These are phyloP conservation scores for Cladorrhinum sp. DNA, from an alignment of 2,329 filamentous ascomycete genomes.

Conservation along the genomic window DNA sequence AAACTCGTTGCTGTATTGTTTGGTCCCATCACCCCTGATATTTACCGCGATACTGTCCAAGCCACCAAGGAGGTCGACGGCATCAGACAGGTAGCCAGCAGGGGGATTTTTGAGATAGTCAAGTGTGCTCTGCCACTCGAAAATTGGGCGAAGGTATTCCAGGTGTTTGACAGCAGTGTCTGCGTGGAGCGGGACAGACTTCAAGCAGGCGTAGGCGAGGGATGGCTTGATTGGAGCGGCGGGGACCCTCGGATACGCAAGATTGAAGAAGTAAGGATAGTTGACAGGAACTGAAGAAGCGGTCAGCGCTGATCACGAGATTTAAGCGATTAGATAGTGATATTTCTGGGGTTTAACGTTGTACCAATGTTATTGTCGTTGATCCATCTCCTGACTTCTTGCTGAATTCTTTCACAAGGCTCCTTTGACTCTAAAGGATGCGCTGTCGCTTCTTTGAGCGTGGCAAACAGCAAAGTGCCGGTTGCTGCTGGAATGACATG, in stretches of 20 bases:
- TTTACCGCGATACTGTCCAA: slow-evolving; percentile 17
- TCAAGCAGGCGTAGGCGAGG: slow-evolving; percentile 17
- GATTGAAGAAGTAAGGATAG: not conserved
- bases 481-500: not conserved
- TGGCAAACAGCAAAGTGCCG: not conserved
- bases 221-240: slow-evolving; percentile 16
- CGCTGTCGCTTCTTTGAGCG: not conserved
- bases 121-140: slow-evolving; percentile 21
- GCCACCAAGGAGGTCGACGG: slow-evolving; percentile 14
- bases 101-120: slow-evolving; percentile 18
- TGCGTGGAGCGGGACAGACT: slow-evolving; percentile 16
- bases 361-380: slow-evolving; percentile 1
- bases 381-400: not conserved
- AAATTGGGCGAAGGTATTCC: slow-evolving; percentile 9
- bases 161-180: slow-evolving; percentile 11
- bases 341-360: too few species aligned
- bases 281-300: slow-evolving; percentile 1
- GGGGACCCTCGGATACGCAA: slow-evolving; percentile 1
- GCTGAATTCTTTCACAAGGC: not conserved
- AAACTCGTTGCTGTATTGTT: slow-evolving; percentile 15
- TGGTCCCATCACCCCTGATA: not conserved
- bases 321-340: not conserved
- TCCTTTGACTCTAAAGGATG: not conserved
- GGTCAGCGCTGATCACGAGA: too few species aligned
- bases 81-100: slow-evolving; percentile 15